phyloP scores from a whole-genome alignment of 1,284 basidiomycete genomes.

The Lignosus rhinocerotis region DNA sequence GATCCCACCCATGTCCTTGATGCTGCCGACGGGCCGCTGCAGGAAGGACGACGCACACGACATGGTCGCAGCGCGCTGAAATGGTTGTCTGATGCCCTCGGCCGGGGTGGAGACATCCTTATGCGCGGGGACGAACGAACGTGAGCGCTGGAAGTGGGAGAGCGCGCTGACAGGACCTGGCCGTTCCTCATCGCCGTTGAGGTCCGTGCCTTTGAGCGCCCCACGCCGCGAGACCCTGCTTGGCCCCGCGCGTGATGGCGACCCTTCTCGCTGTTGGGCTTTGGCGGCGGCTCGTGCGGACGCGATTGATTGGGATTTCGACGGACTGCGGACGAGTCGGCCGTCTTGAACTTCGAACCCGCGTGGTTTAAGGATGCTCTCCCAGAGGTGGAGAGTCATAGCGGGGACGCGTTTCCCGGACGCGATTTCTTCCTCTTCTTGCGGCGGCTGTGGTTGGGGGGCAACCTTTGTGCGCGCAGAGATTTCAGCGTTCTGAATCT shows the following conservation, averaged over 20 bases:
- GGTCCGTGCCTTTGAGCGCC: slow-evolving; percentile 4
- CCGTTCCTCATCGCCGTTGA: slow-evolving; percentile 8
- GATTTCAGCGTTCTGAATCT: slow-evolving; percentile 14
- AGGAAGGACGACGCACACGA: slow-evolving; percentile 21
- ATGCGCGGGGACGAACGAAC: slow-evolving; percentile 53
- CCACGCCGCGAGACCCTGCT: not conserved
- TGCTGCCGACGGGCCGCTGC: slow-evolving; percentile 14
- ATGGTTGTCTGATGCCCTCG: slow-evolving; percentile 42
- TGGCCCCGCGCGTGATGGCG: slow-evolving; percentile 10
- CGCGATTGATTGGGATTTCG: slow-evolving; percentile 39
- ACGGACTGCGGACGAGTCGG: slow-evolving; percentile 55
- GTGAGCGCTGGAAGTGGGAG: slow-evolving; percentile 53
- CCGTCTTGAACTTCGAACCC: slow-evolving; percentile 61
- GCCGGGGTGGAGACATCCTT: slow-evolving; percentile 25
- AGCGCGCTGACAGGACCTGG: slow-evolving; percentile 45
- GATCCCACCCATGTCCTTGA: slow-evolving; percentile 9
- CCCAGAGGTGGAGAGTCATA: slow-evolving; percentile 66
- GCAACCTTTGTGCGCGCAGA: slow-evolving; percentile 3
- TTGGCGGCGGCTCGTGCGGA: not conserved
- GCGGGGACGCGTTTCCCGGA: slow-evolving; percentile 55
- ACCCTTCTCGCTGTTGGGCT: slow-evolving; percentile 15
- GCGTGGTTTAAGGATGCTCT: slow-evolving; percentile 58
- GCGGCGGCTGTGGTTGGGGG: slow-evolving; percentile 9
- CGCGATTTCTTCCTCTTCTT: slow-evolving; percentile 49
- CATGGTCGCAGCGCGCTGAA: slow-evolving; percentile 39